Percentiles rank a stretch among this genome's conserved stretches.
phyloP scores from a whole-genome alignment of 2,329 filamentous ascomycete species.

The Fusarium falciforme region DNA sequence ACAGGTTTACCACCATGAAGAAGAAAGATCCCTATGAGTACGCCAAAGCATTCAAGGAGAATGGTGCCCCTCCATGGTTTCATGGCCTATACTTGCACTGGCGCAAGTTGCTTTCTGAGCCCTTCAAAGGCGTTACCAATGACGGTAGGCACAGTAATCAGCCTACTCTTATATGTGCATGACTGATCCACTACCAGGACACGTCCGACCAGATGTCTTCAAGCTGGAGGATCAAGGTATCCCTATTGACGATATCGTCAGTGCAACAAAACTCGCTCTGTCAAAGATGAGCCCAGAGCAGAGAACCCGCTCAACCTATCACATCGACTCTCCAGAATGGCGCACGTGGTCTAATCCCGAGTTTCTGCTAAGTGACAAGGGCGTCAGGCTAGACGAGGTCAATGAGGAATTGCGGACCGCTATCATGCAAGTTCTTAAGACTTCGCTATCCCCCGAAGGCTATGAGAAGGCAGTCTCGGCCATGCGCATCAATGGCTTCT shows the following conservation, averaged over 20 bases:
- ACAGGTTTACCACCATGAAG: conserved; percentile 72
- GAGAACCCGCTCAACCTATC: conserved; percentile 61
- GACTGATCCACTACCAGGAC: conserved; percentile 51
- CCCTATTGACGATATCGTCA: conserved; percentile 67
- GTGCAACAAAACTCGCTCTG: conserved; percentile 60
- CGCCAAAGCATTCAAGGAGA: conserved; percentile 68
- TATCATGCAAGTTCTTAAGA: conserved; percentile 66
- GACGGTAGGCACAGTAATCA: conserved; percentile 62
- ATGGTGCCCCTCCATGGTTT: conserved; percentile 74
- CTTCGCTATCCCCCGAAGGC: conserved; percentile 74
- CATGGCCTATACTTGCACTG: conserved; percentile 70
- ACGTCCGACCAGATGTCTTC: conserved; percentile 65
- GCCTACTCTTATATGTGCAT: background rate
- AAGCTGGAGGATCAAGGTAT: conserved; percentile 72
- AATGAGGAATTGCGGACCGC: conserved; percentile 54
- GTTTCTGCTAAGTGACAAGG: conserved; percentile 75
- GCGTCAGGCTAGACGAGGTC: conserved; percentile 75
- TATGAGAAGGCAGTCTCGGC: conserved; percentile 76
- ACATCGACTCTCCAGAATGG: conserved; percentile 78
- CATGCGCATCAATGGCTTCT: conserved; percentile 81
- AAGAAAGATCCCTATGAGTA: conserved; percentile 73
- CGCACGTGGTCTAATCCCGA: conserved; percentile 79
- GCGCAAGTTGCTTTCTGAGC: conserved; percentile 69
- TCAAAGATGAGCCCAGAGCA: conserved; percentile 59
- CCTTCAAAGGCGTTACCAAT: conserved; percentile 76